These are phyloP conservation scores for Saururus chinensis DNA, from an alignment of 164 flowering plant species.

Conservation along the genomic window DNA sequence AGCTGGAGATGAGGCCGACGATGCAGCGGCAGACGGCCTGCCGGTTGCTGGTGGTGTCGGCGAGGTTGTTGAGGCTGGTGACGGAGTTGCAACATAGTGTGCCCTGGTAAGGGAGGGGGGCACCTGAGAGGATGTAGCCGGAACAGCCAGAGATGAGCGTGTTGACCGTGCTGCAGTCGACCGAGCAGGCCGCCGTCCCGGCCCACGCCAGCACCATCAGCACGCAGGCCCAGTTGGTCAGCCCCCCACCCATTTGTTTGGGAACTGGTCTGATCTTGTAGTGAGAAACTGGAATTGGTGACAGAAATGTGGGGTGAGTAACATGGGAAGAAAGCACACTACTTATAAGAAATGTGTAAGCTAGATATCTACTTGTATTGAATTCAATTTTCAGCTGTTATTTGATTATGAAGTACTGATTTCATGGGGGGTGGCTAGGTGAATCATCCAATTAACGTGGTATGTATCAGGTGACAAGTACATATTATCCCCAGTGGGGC, in stretches of 20 bases:
- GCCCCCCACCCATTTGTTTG: background rate
- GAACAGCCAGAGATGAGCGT: slow-evolving; percentile 38
- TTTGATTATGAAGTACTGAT: background rate
- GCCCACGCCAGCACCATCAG: background rate
- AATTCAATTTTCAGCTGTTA: background rate
- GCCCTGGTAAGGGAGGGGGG: slow-evolving; percentile 40
- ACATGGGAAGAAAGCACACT: no score
- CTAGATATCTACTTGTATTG: background rate
- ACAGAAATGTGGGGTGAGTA: background rate
- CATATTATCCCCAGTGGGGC: no score
- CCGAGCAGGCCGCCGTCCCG: background rate
- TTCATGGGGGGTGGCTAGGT: background rate
- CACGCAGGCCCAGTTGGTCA: background rate
- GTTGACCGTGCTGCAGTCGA: slow-evolving; percentile 37
- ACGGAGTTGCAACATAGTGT: slow-evolving; percentile 47
- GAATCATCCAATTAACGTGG: background rate
- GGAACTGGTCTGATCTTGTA: background rate
- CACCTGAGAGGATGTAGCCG: slow-evolving; percentile 31
- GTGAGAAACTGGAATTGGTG: background rate
- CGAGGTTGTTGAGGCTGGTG: slow-evolving; percentile 18
- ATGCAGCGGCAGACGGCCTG: slow-evolving; percentile 35
- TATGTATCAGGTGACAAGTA: no score
- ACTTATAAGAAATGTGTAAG: background rate
- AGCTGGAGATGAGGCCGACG: slow-evolving; percentile 28
- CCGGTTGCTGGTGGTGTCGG: slow-evolving; percentile 17